Conservation (phyloP, 106 monocot genomes). For the Iris macrosiphon region DNA sequence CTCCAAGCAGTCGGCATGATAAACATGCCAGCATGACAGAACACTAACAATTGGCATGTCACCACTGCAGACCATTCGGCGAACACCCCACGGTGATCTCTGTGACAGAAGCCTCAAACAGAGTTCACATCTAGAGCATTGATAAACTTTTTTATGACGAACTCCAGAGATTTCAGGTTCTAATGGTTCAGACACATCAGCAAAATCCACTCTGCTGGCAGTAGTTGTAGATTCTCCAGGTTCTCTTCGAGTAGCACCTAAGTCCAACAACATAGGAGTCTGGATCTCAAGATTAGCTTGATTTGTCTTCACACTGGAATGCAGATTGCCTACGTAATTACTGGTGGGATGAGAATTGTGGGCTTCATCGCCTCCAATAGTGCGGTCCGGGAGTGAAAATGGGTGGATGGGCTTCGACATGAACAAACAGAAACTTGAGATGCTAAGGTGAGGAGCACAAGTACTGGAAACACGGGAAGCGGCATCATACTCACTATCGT, state of each 20-base stretch:
- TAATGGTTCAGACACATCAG: slow-evolving; percentile 18
- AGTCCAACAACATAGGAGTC: slow-evolving; percentile 8
- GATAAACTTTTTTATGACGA: slow-evolving; percentile 6
- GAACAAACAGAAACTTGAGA: slow-evolving; percentile 33
- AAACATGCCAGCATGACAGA: slow-evolving; percentile 59
- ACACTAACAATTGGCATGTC: slow-evolving; percentile 57
- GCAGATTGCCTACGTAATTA: slow-evolving; percentile 1
- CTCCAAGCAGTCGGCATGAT: slow-evolving; percentile 71
- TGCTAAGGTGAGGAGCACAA: slow-evolving; percentile 12
- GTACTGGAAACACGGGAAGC: slow-evolving; percentile 18
- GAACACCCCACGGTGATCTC: slow-evolving; percentile 63
- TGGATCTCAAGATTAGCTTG: slow-evolving; percentile 7
- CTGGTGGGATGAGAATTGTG: neutral
- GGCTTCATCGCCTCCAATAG: slow-evolving; percentile 12
- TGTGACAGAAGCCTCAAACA: slow-evolving; percentile 46
- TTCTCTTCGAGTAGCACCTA: slow-evolving; percentile 10
- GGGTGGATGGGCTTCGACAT: slow-evolving; percentile 45
- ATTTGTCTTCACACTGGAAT: slow-evolving; percentile 5
- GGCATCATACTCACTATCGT: slow-evolving; percentile 36
- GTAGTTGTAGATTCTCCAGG: slow-evolving; percentile 7
- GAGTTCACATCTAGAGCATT: slow-evolving; percentile 32
- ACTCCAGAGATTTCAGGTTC: slow-evolving; percentile 1
- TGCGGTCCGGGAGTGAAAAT: slow-evolving; percentile 18
- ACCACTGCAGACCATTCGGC: slow-evolving; percentile 35
- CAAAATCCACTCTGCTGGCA: slow-evolving; percentile 25